Conservation (phyloP, 139 green algal species). For the Edaphochlamys debaryana region DNA sequence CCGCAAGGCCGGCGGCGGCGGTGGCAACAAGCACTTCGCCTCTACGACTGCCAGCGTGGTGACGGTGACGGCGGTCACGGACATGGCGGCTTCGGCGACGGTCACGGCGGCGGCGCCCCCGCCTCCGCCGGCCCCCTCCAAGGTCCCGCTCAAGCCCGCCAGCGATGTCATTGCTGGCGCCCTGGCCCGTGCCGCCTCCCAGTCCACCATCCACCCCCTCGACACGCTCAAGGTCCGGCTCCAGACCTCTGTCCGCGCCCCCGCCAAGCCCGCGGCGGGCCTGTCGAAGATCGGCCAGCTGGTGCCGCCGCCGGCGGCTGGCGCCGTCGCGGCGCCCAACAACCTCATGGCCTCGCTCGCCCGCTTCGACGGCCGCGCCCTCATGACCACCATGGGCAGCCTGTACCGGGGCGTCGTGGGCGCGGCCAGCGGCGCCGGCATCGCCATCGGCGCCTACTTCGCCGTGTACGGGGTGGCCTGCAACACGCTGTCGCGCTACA, state of each 20-base stretch:
- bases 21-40: slow-evolving; percentile 27
- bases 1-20: neutral
- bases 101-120: slow-evolving; percentile 5
- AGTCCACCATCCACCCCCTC: slow-evolving; percentile 93
- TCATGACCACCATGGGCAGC: slow-evolving; percentile 51
- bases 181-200: slow-evolving; percentile 82
- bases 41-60: neutral
- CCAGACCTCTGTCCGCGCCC: slow-evolving; percentile 54
- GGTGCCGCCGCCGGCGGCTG: slow-evolving; percentile 58
- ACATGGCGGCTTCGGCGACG: neutral
- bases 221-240: slow-evolving; percentile 93
- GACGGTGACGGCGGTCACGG: slow-evolving; percentile 27
- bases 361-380: neutral
- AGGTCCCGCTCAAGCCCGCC: slow-evolving; percentile 64
- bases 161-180: slow-evolving; percentile 88
- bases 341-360: neutral
- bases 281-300: slow-evolving; percentile 76
- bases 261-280: neutral
- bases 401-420: slow-evolving; percentile 90
- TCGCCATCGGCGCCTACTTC: slow-evolving; percentile 97
- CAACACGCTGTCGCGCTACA: slow-evolving; percentile 69
- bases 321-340: neutral
- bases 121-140: too few relatives aligned
- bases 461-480: slow-evolving; percentile 85
- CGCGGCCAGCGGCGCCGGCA: slow-evolving; percentile 90